Evolutionary conservation across 495 filamentous ascomycete species (phyloP).

Genomic region (Penicillium herquei): DNA sequence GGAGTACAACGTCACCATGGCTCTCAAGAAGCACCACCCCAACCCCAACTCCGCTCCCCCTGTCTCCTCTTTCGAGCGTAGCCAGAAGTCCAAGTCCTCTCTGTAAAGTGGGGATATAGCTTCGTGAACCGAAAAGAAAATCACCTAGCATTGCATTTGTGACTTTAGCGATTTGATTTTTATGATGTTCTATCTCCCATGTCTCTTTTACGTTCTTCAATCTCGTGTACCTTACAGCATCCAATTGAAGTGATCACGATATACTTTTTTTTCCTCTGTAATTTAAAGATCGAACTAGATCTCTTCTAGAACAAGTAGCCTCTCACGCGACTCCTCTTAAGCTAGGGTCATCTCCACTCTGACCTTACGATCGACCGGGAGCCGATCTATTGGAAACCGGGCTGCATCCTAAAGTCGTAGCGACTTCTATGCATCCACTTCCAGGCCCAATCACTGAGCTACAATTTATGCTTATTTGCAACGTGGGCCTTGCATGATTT

Average conservation of each 20-base stretch:
- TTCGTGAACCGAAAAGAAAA: background rate
- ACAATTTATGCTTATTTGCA: background rate
- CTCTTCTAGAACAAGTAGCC: background rate
- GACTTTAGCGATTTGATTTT: conserved; percentile 10
- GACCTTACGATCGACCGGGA: background rate
- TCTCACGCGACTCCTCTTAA: background rate
- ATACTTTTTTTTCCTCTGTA: background rate
- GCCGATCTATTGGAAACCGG: background rate
- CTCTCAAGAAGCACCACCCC: conserved; percentile 48
- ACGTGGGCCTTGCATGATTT: background rate
- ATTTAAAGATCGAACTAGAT: background rate
- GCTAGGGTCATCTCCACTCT: background rate
- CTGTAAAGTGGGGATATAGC: background rate
- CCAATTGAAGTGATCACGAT: conserved; percentile 1
- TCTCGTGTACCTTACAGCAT: background rate
- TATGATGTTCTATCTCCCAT: background rate
- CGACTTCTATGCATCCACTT: background rate
- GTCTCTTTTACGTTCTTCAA: conserved; percentile 2
- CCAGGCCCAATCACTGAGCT: background rate
- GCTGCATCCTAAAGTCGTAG: background rate
- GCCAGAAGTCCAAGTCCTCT: conserved; percentile 3
- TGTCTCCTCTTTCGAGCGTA: conserved; percentile 45
- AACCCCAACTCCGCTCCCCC: conserved; percentile 48
- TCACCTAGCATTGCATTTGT: conserved; percentile 13
- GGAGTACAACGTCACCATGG: conserved; percentile 47